These are phyloP conservation scores for Penicillium egyptiacum DNA, from an alignment of 495 filamentous ascomycete species.

Conservation along the genomic window DNA sequence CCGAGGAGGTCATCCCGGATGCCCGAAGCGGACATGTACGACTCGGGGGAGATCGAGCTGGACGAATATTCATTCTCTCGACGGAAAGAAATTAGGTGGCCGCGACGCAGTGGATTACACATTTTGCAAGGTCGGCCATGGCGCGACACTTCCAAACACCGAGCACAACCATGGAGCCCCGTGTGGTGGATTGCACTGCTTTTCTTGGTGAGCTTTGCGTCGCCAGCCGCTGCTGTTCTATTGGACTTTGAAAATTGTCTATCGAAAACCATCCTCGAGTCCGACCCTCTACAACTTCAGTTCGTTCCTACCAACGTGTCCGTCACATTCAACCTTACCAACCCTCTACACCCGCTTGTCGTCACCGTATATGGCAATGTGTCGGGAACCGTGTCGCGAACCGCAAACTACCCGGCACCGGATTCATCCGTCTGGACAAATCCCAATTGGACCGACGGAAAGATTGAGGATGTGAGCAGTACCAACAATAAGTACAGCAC, in stretches of 20 bases:
- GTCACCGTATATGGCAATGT: conserved; percentile 92
- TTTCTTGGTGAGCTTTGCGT: conserved; percentile 23
- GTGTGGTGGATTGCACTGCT: conserved; percentile 27
- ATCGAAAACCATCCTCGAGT: conserved; percentile 54
- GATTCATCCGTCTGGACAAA: conserved; percentile 54
- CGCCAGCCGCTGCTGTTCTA: conserved; percentile 52
- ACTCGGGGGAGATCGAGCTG: conserved; percentile 23
- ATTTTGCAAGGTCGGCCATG: conserved; percentile 23
- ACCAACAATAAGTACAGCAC: conserved; percentile 65
- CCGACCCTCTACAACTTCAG: conserved; percentile 63
- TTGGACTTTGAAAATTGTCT: conserved; percentile 86
- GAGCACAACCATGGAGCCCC: conserved; percentile 17
- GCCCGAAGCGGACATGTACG: conserved; percentile 37
- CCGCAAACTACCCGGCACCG: conserved; percentile 50
- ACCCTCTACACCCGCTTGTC: conserved; percentile 64
- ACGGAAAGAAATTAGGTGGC: conserved; percentile 12
- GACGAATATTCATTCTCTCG: conserved; percentile 9
- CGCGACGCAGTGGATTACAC: conserved; percentile 13
- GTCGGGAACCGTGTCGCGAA: conserved; percentile 55
- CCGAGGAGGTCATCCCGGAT: conserved; percentile 48
- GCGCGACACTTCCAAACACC: conserved; percentile 26
- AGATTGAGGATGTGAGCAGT: conserved; percentile 63
- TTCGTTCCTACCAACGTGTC: conserved; percentile 72
- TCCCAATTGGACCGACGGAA: conserved; percentile 63
- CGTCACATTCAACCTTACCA: conserved; percentile 65